Evolutionary conservation across 2,329 filamentous ascomycete species (phyloP).

Genomic region (Neurospora sp.): DNA sequence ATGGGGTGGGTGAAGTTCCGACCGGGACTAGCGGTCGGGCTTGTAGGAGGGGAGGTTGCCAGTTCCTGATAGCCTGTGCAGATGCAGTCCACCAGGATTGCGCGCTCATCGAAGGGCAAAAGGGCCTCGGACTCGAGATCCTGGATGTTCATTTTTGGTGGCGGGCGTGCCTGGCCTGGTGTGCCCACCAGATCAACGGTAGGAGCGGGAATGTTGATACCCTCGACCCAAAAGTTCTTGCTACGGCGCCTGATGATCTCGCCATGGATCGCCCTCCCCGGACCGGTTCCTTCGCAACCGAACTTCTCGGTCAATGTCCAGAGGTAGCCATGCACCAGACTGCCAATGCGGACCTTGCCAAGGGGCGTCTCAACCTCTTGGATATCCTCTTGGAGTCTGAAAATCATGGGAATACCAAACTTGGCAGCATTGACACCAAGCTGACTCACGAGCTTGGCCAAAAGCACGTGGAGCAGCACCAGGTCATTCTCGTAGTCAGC

Average conservation of each 20-base stretch:
- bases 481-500: slow-evolving; percentile 66
- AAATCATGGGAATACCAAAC: slow-evolving; percentile 77
- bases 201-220: slow-evolving; percentile 60
- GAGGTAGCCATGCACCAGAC: slow-evolving; percentile 81
- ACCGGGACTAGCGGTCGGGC: slow-evolving; percentile 59
- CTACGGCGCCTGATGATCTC: slow-evolving; percentile 67
- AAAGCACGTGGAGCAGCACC: slow-evolving; percentile 64
- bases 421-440: slow-evolving; percentile 75
- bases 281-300: slow-evolving; percentile 58
- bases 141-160: slow-evolving; percentile 37
- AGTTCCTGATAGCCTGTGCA: slow-evolving; percentile 58
- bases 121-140: slow-evolving; percentile 54
- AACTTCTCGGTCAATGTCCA: slow-evolving; percentile 72
- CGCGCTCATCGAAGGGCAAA: slow-evolving; percentile 65
- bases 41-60: slow-evolving; percentile 53
- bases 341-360: slow-evolving; percentile 70
- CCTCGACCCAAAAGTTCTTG: slow-evolving; percentile 70
- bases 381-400: slow-evolving; percentile 79
- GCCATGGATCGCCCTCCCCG: slow-evolving; percentile 61
- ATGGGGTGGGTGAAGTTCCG: slow-evolving; percentile 54
- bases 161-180: slow-evolving; percentile 34
- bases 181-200: slow-evolving; percentile 50
- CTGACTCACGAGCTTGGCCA: slow-evolving; percentile 62
- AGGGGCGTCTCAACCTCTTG: slow-evolving; percentile 52
- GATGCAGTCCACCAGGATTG: slow-evolving; percentile 63